Evolutionary conservation across 2,329 filamentous ascomycete genomes (phyloP).

Genomic region (Scytalidium lignicola): DNA sequence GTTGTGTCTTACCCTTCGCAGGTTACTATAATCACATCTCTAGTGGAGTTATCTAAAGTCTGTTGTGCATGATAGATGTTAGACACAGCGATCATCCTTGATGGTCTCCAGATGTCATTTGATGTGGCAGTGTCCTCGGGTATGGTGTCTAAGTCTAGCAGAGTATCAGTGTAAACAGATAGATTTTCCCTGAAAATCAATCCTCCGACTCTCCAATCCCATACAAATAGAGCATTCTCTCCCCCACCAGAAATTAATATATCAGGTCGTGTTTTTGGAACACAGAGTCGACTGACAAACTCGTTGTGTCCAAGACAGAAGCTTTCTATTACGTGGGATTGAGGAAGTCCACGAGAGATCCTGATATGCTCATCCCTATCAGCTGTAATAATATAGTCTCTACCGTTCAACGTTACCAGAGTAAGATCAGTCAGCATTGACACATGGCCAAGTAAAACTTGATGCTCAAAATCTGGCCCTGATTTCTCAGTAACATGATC

Average conservation of each 20-base stretch:
- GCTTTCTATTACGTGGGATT: conserved; percentile 81
- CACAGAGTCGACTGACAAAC: conserved; percentile 73
- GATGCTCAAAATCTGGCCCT: conserved; percentile 60
- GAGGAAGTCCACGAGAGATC: conserved; percentile 73
- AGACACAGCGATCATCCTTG: conserved; percentile 31
- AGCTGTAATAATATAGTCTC: conserved; percentile 59
- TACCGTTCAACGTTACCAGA: conserved; percentile 47
- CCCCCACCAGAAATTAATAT: conserved; percentile 81
- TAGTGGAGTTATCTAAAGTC: conserved; percentile 27
- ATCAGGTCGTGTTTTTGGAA: conserved; percentile 51
- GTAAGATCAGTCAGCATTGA: conserved; percentile 82
- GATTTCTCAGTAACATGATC: conserved; percentile 21
- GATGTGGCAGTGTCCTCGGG: too few species aligned
- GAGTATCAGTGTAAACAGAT: conserved; percentile 40
- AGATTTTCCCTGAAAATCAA: conserved; percentile 52
- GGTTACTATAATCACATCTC: conserved; percentile 44
- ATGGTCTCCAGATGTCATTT: neutral
- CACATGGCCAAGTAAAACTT: conserved; percentile 84
- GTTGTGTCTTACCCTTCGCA: conserved; percentile 48
- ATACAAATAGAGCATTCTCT: conserved; percentile 71
- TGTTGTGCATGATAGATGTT: conserved; percentile 23
- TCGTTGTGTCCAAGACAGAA: conserved; percentile 86
- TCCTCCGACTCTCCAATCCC: conserved; percentile 62
- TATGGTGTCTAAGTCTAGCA: too few species aligned
- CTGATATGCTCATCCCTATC: conserved; percentile 83